Evolutionary conservation across 1,139 yeast species (phyloP).

Genomic region (Yamadazyma sp.): DNA sequence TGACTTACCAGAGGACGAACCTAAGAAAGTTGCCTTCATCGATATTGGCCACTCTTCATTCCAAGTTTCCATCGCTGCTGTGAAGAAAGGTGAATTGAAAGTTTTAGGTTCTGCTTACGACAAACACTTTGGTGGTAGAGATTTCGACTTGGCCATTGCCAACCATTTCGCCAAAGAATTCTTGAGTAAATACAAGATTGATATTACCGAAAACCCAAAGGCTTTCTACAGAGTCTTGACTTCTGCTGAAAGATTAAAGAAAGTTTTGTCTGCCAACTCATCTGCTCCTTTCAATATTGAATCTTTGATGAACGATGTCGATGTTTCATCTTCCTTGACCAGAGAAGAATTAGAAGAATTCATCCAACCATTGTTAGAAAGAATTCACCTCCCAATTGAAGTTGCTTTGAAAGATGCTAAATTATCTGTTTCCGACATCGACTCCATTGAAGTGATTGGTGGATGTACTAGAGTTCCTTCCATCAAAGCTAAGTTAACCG

Average conservation of each 20-base stretch:
- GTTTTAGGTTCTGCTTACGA: conserved; percentile 89
- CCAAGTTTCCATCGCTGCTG: conserved; percentile 87
- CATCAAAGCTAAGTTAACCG: conserved; percentile 76
- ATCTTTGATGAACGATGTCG: conserved; percentile 96
- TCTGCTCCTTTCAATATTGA: conserved; percentile 95
- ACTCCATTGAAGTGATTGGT: conserved; percentile 93
- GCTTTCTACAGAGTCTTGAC: conserved; percentile 91
- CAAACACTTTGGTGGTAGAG: conserved; percentile 98
- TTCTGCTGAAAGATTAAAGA: conserved; percentile 92
- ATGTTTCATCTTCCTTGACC: conserved; percentile 84
- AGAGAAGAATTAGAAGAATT: conserved; percentile 93
- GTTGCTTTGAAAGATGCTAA: conserved; percentile 82
- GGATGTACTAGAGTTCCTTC: conserved; percentile 98
- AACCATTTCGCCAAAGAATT: conserved; percentile 94
- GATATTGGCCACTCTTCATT: conserved; percentile 97
- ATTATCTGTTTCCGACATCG: conserved; percentile 69
- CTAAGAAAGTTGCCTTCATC: conserved; percentile 86
- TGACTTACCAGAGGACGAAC: conserved; percentile 89
- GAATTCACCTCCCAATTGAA: conserved; percentile 76
- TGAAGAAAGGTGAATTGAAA: conserved; percentile 95
- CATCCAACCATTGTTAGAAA: conserved; percentile 76
- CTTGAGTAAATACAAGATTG: conserved; percentile 88
- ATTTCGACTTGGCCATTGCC: conserved; percentile 90
- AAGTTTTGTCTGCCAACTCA: conserved; percentile 93
- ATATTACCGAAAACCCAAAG: conserved; percentile 86